Evolutionary conservation across 306 rosid species (phyloP), one percentile per base, ranked within the genome.

Genomic region (Glycine latifolia): DNA sequence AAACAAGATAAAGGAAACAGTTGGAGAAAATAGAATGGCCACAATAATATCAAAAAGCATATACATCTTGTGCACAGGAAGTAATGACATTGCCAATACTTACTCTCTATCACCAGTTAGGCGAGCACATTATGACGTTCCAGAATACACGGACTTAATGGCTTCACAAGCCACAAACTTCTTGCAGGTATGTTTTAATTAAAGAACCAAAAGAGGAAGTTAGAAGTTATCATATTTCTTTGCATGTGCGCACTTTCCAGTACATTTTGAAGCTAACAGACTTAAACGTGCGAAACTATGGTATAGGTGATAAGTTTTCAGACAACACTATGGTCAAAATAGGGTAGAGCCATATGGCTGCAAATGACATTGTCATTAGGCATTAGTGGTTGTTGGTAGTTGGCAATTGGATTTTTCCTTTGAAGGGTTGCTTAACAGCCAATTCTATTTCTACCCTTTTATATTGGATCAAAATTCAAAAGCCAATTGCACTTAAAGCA

Each of bases 61-160:
- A 76, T 87, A 84, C 75, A 16, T 89, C 1, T 75, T 90, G 75
- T 84, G 89, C 84, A 4, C 63, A 2, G 95, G 98, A 66, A 85
- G 89, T 59, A 79, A 94, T 73, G 98, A 94, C 84, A 85, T 94
- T 46, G 94, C 94, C 7, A 90, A 89, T 65, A 94, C 92, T 66
- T 91, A 89, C 47, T 10, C 20, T 39, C 73, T 68, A 62, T 73
- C 89, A n/a, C 86, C 85, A 7, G 3, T 86, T n/a, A 86, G 97
- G 78, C 67, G 72, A 50, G 3, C 54, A 48, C 78, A 85, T 0
- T 90, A 89, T 71, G 89, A 87, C 50, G 61, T 89, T 59, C 75
- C 83, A 43, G 76, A 90, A 3, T 92, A 94, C 8, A 91, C 92
- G 0, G 85, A 89, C 74, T 90, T 90, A 44, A 79, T 94, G 94